phyloP scores from a whole-genome alignment of 139 green algal species.

The Mesotaenium endlicherianum region DNA sequence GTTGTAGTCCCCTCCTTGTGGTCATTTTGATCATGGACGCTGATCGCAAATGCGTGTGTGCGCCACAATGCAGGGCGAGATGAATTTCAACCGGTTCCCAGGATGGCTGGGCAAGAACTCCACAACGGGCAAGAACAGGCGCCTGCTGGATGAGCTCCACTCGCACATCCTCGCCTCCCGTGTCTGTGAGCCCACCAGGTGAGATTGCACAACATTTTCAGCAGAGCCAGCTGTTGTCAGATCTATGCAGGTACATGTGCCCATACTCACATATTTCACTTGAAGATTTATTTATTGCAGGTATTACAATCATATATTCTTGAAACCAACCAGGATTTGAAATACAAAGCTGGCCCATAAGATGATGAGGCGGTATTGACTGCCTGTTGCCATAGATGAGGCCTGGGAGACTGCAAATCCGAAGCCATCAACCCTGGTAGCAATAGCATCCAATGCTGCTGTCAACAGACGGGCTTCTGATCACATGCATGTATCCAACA shows the following conservation, averaged over 20 bases:
- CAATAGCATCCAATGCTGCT: too few species aligned
- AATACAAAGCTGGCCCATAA: neutral
- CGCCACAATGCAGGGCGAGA: constrained; percentile 47
- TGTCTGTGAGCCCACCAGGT: neutral
- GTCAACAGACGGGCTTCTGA: too few species aligned
- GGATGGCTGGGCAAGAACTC: constrained; percentile 89
- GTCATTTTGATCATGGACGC: neutral
- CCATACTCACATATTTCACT: too few species aligned
- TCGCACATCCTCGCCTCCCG: constrained; percentile 70
- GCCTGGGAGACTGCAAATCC: too few species aligned
- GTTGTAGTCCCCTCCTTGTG: neutral
- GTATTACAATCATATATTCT: neutral
- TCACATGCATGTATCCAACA: too few species aligned
- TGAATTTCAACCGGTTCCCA: constrained; percentile 78
- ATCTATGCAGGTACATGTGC: neutral
- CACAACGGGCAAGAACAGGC: constrained; percentile 77
- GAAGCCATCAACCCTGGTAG: too few species aligned
- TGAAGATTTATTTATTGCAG: neutral
- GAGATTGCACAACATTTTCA: too few species aligned
- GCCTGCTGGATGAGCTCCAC: constrained; percentile 84
- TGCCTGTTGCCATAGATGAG: too few species aligned
- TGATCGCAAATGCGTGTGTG: neutral
- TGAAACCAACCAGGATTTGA: neutral
- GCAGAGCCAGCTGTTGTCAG: neutral
- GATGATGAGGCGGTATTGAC: too few species aligned